These are phyloP conservation scores for Ascochyta pisi DNA, from an alignment of 2,329 filamentous ascomycete genomes.

Conservation along the genomic window DNA sequence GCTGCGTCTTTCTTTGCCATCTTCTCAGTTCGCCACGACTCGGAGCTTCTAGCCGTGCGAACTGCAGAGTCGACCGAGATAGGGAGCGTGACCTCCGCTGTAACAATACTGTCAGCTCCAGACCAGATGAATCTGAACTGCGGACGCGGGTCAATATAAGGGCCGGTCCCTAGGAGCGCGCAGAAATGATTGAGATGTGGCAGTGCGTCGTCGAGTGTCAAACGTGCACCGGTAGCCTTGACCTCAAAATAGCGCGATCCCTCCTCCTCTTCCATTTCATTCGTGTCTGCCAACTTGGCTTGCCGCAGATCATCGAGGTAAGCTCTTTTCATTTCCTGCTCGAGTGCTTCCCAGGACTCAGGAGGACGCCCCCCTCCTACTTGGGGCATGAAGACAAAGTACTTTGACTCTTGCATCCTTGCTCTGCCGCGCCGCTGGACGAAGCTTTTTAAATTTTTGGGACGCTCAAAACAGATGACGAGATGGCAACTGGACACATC, in stretches of 20 bases:
- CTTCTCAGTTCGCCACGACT: slow-evolving; percentile 72
- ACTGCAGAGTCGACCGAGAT: slow-evolving; percentile 69
- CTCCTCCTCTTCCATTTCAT: slow-evolving; percentile 59
- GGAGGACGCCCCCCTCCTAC: slow-evolving; percentile 38
- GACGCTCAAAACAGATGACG: slow-evolving; percentile 69
- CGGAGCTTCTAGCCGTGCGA: slow-evolving; percentile 60
- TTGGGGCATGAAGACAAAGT: slow-evolving; percentile 59
- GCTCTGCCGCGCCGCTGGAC: slow-evolving; percentile 71
- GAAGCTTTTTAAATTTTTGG: slow-evolving; percentile 68
- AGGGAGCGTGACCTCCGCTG: slow-evolving; percentile 73
- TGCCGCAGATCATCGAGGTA: slow-evolving; percentile 71
- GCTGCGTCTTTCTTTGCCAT: slow-evolving; percentile 81
- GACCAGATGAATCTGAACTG: slow-evolving; percentile 67
- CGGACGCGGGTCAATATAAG: slow-evolving; percentile 70
- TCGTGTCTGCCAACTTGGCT: slow-evolving; percentile 52
- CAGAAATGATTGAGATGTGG: slow-evolving; percentile 87
- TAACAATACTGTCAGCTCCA: slow-evolving; percentile 43
- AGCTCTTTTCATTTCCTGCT: slow-evolving; percentile 72
- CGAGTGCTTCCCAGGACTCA: slow-evolving; percentile 69
- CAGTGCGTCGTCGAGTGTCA: slow-evolving; percentile 77
- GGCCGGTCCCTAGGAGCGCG: slow-evolving; percentile 61
- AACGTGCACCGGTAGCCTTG: slow-evolving; percentile 59
- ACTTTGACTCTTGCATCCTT: slow-evolving; percentile 63
- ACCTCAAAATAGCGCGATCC: slow-evolving; percentile 37
- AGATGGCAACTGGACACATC: slow-evolving; percentile 69